Evolutionary conservation across 2,329 filamentous ascomycete genomes (phyloP).

Genomic region (Sporothrix protearum): DNA sequence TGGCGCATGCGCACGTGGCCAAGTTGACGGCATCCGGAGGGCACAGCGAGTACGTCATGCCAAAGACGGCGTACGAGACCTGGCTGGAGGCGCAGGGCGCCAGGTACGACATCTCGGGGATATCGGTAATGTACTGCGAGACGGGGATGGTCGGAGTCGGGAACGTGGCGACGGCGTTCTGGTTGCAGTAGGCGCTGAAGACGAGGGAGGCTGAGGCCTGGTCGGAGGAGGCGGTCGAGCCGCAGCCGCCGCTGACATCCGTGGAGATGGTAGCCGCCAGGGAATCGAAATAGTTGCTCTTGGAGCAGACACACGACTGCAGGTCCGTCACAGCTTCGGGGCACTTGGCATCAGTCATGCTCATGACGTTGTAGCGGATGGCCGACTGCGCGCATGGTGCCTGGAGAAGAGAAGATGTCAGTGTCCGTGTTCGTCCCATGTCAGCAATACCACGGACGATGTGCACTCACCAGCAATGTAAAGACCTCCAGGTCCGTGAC

Average conservation of each 20-base stretch:
- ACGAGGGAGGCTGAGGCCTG: conserved; percentile 46
- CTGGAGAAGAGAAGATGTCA: conserved; percentile 32
- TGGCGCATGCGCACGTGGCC: conserved; percentile 52
- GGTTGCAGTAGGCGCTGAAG: conserved; percentile 49
- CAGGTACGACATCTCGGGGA: conserved; percentile 43
- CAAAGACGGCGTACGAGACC: conserved; percentile 41
- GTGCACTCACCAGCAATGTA: conserved; percentile 39
- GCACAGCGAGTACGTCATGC: conserved; percentile 34
- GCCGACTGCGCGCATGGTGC: conserved; percentile 50
- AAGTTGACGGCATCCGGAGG: conserved; percentile 34
- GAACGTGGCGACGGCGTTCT: conserved; percentile 40
- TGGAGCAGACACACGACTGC: conserved; percentile 53
- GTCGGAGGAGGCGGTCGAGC: conserved; percentile 47
- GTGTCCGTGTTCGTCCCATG: not conserved
- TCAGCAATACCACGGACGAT: not conserved
- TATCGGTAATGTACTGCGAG: conserved; percentile 49
- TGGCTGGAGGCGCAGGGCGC: conserved; percentile 44
- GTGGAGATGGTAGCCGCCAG: conserved; percentile 41
- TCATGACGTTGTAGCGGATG: conserved; percentile 43
- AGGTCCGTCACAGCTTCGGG: conserved; percentile 43
- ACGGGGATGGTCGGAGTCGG: conserved; percentile 44
- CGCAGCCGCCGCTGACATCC: conserved; percentile 44
- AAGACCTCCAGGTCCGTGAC: conserved; percentile 46
- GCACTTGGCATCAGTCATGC: conserved; percentile 44
- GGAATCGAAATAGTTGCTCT: conserved; percentile 41